Evolutionary conservation across 2,329 filamentous ascomycete genomes (phyloP), one percentile per base, ranked within the genome.

Genomic region (Aspergillus sp.): DNA sequence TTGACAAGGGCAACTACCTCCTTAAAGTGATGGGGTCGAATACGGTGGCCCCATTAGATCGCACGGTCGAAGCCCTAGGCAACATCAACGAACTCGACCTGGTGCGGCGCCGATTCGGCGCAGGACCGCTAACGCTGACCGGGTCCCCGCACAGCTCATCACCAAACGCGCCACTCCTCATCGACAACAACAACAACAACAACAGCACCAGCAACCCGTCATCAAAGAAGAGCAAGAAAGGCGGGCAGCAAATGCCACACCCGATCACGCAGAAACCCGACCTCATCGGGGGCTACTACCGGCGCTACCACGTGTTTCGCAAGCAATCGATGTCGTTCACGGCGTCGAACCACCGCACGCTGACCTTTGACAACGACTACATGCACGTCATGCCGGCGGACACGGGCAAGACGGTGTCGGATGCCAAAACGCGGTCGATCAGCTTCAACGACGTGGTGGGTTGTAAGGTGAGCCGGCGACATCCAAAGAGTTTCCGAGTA

Each of bases 321-420:
- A 82, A 83, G 60, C 80, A 83, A 56, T 77, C 80, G 29, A 80
- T 83, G 69, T 80, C 78, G 2, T 83, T 84, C 52, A 76, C 80
- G 0, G 75, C 77, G 5, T 78, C 76, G 4, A 79, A 79, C 42
- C 76, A 79, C 19, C 74, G 79, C 36, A 78, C 81, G 8, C 66
- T 84, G 26, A 76, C 80, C 5, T 77, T 84, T 43, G 81, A 83
- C 53, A 79, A 78, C 44, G 81, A 84, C 54, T 82, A 81, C 58
- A 76, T 84, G 64, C 80, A 83, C 59, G 80, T 83, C 51, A 77
- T 83, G 69, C 80, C 81, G 5, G 66, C 64, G 3, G 72, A 74
- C 36, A 70, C 70, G 3, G 75, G 74, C n/a, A 81, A 79, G 54
- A 73, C 75, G 4, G 61, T 70, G 4, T 75, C 73, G 44, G 73